Evolutionary conservation across 1,139 yeast genomes (phyloP).

Genomic region (Scheffersomyces parashehatae): DNA sequence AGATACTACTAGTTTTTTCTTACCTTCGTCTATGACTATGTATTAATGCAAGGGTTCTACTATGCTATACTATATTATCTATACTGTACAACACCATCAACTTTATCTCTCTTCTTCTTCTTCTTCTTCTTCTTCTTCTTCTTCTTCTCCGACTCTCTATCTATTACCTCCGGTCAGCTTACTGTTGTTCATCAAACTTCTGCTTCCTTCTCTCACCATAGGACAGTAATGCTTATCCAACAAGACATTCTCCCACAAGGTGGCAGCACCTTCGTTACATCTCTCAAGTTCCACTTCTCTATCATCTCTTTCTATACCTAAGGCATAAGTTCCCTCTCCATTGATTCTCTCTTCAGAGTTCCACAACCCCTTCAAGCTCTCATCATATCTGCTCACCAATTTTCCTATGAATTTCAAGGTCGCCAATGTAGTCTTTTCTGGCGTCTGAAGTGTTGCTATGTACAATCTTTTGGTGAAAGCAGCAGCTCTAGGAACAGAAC

Average conservation of each 20-base stretch:
- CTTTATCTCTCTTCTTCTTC: too few relatives aligned
- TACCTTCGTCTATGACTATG: too few relatives aligned
- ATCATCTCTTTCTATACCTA: slow-evolving; percentile 59
- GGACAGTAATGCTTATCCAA: slow-evolving; percentile 84
- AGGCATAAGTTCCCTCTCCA: slow-evolving; percentile 67
- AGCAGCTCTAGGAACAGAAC: slow-evolving; percentile 69
- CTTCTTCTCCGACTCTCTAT: background rate
- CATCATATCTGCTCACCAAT: slow-evolving; percentile 63
- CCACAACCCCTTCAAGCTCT: slow-evolving; percentile 71
- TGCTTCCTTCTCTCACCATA: slow-evolving; percentile 56
- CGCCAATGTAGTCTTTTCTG: slow-evolving; percentile 86
- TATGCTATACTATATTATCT: background rate
- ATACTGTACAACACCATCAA: background rate
- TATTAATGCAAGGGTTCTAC: too few relatives aligned
- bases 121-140: too few relatives aligned
- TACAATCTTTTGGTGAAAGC: slow-evolving; percentile 84
- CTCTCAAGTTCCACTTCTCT: slow-evolving; percentile 63
- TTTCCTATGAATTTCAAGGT: slow-evolving; percentile 75
- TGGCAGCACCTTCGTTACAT: slow-evolving; percentile 83
- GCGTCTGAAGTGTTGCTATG: slow-evolving; percentile 66
- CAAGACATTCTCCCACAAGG: slow-evolving; percentile 82
- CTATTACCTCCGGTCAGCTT: slow-evolving; percentile 13
- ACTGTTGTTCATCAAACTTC: slow-evolving; percentile 46
- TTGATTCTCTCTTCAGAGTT: slow-evolving; percentile 82
- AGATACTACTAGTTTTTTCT: too few relatives aligned